phyloP scores from a whole-genome alignment of 2,329 filamentous ascomycete species.

The Polychaeton citri region DNA sequence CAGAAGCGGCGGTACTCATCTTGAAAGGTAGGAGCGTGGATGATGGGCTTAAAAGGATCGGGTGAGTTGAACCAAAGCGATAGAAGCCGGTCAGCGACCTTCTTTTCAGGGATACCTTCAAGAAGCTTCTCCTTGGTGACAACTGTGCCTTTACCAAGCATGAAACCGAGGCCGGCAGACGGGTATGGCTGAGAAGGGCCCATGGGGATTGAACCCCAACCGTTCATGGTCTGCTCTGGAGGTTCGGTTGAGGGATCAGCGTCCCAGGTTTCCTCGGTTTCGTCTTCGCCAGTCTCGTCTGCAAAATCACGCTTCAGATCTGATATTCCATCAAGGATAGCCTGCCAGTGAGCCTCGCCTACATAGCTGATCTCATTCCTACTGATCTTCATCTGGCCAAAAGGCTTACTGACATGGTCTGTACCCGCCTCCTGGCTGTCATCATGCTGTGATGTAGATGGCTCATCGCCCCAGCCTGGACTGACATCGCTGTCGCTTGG shows the following conservation, averaged over 20 bases:
- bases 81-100: slow-evolving; percentile 16
- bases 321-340: slow-evolving; percentile 52
- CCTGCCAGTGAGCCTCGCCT: slow-evolving; percentile 73
- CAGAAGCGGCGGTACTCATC: slow-evolving; percentile 34
- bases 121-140: slow-evolving; percentile 19
- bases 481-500: slow-evolving; percentile 15
- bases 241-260: slow-evolving; percentile 1
- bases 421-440: slow-evolving; percentile 1
- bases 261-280: slow-evolving; percentile 2
- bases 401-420: slow-evolving; percentile 47
- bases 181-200: not conserved
- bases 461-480: slow-evolving; percentile 1
- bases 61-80: slow-evolving; percentile 22
- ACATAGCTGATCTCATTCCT: slow-evolving; percentile 63
- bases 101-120: slow-evolving; percentile 18
- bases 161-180: slow-evolving; percentile 13
- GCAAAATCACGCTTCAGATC: slow-evolving; percentile 20
- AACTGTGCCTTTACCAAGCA: slow-evolving; percentile 8
- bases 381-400: slow-evolving; percentile 75
- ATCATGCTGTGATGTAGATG: not conserved
- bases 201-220: not conserved
- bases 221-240: slow-evolving; percentile 4
- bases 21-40: slow-evolving; percentile 41
- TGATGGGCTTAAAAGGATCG: slow-evolving; percentile 35
- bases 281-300: slow-evolving; percentile 13